Percentiles rank a stretch among this genome's conserved stretches.
Evolutionary conservation across 140 eudicot species (phyloP).

Genomic region (Senecio squalidus): DNA sequence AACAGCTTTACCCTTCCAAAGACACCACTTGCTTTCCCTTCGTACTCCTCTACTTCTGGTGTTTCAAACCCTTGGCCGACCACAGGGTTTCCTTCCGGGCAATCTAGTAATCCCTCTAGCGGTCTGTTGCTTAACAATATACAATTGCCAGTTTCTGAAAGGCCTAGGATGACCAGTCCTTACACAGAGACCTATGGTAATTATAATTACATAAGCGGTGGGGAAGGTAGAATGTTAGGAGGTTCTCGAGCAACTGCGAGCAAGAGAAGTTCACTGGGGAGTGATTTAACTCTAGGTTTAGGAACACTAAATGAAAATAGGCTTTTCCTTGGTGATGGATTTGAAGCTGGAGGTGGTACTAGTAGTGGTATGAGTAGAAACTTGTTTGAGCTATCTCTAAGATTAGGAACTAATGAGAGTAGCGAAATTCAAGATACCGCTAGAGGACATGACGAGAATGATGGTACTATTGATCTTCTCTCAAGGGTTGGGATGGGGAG

Average conservation of each 20-base stretch:
- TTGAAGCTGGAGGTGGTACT: background rate
- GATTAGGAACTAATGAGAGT: constrained; percentile 2
- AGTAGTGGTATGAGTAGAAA: background rate
- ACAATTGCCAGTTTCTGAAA: background rate
- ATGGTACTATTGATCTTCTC: constrained; percentile 26
- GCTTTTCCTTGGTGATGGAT: background rate
- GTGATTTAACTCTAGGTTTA: background rate
- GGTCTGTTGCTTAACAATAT: background rate
- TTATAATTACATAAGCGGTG: background rate
- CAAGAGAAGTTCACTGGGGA: background rate
- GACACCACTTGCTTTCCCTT: background rate
- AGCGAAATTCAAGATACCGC: background rate
- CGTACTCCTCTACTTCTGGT: background rate
- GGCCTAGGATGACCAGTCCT: background rate
- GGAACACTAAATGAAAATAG: background rate
- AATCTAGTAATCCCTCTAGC: background rate
- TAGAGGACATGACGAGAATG: constrained; percentile 2
- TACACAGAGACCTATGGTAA: background rate
- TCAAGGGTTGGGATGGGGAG: constrained; percentile 12
- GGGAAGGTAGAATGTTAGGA: constrained; percentile 1
- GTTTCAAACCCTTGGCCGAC: constrained; percentile 2
- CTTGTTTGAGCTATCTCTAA: background rate
- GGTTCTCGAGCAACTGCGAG: background rate
- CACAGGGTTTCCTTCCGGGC: background rate
- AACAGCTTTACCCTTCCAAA: constrained; percentile 4